Evolutionary conservation across 2,329 filamentous ascomycete species (phyloP), one percentile per base, ranked within the genome.

Genomic region (Xenoacremonium recifei): DNA sequence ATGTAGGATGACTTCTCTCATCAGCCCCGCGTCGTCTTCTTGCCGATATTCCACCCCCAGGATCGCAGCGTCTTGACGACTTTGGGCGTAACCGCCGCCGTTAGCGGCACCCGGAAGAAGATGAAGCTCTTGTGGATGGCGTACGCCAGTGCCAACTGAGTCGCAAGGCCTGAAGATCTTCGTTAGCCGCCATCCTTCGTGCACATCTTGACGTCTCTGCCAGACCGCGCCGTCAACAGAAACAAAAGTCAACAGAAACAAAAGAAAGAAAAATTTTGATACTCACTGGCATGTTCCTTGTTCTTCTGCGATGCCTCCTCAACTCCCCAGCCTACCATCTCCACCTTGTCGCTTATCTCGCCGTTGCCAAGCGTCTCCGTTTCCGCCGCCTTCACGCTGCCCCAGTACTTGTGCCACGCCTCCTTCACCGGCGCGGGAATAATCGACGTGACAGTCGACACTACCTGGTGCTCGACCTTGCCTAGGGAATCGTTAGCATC

Each of bases 111-210:
- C n/a, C 93, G 82, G 52, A 97, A 67, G 66, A 99, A 96, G 59
- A 99, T 96, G 66, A 97, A 89, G 55, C 87, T 95, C 71, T 99
- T 99, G 75, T 99, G 93, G 44, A 99, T 89, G 20, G 92, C 92
- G 61, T 99, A 99, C 11, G 93, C 93, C 36, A 99, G 77, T 13
- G 89, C 90, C 21, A 99, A 73, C 62, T 96, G 90, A 7, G 93
- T 97, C 38, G 75, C 80, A 23, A 85, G 65, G 54, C 80, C 80
- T 84, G 49, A 63, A 55, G 42, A 25, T 50, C 44, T 45, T 17
- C 29, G 35, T 35, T 31, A 23, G 40, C 29, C 20, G 15, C 37
- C 25, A 33, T 39, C 31, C 23, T 39, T 35, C 39, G 42, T 34
- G 18, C 34, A 32, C 25, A 29, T 39, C 16, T 37, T 17, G 13